A percentile compares a stretch with the other conserved stretches of the same genome.
These are phyloP conservation scores for Stemphylium lycopersici DNA, from an alignment of 2,329 filamentous ascomycete species.

Conservation along the genomic window DNA sequence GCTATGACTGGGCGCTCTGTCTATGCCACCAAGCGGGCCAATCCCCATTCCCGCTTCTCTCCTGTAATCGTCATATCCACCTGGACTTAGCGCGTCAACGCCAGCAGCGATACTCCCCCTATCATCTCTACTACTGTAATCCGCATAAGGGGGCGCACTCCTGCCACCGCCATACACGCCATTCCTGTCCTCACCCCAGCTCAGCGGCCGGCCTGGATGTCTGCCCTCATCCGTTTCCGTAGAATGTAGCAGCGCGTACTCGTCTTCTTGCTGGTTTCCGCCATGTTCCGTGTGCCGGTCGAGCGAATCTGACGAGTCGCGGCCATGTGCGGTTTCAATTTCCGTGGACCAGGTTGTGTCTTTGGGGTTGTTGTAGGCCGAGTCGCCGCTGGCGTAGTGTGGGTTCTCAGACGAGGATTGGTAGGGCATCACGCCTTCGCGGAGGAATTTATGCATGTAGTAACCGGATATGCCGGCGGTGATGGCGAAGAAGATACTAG, in stretches of 20 bases:
- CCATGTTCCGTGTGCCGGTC: conserved; percentile 48
- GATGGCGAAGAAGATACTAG: conserved; percentile 60
- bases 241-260: conserved; percentile 57
- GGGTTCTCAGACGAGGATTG: conserved; percentile 51
- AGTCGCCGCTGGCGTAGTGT: conserved; percentile 48
- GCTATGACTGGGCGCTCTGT: conserved; percentile 21
- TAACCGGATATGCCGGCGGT: conserved; percentile 62
- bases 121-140: conserved; percentile 29
- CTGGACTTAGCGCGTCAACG: conserved; percentile 41
- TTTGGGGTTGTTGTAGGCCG: conserved; percentile 26
- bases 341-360: conserved; percentile 55
- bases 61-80: conserved; percentile 46
- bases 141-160: conserved; percentile 45
- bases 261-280: conserved; percentile 56
- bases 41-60: conserved; percentile 22
- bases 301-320: conserved; percentile 51
- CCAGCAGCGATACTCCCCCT: conserved; percentile 19
- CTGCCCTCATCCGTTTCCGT: conserved; percentile 48
- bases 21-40: conserved; percentile 3
- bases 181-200: conserved; percentile 45
- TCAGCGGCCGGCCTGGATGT: conserved; percentile 49
- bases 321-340: conserved; percentile 47
- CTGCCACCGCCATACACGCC: conserved; percentile 31
- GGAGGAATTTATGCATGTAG: conserved; percentile 62
- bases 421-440: conserved; percentile 61